These are phyloP conservation scores for Clavispora vitiphila DNA, from an alignment of 805 yeast species.

Conservation along the genomic window DNA sequence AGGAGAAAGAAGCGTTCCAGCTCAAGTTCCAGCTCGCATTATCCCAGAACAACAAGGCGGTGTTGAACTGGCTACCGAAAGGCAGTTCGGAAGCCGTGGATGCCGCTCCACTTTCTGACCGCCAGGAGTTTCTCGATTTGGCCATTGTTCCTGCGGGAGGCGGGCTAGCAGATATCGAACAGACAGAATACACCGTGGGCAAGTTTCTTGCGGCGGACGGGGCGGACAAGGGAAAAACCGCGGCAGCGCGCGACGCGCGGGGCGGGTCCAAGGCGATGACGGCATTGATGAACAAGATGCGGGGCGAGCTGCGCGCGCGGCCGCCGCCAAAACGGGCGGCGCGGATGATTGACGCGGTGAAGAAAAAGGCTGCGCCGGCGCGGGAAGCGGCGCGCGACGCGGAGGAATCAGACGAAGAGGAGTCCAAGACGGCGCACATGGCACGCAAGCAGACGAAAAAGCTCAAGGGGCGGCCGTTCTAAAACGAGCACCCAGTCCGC, in stretches of 20 bases:
- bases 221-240: conserved; percentile 1
- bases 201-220: conserved; percentile 20
- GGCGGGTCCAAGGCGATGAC: conserved; percentile 30
- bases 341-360: not conserved
- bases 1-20: conserved; percentile 43
- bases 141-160: conserved; percentile 33
- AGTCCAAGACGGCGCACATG: conserved; percentile 12
- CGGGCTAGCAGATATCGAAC: conserved; percentile 21
- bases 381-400: not conserved
- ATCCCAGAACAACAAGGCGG: conserved; percentile 28
- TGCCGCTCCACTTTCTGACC: conserved; percentile 1
- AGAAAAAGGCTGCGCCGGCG: not conserved
- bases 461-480: conserved; percentile 12
- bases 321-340: conserved; percentile 3
- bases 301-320: conserved; percentile 19
- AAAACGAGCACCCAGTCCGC: no score
- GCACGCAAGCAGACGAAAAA: conserved; percentile 5
- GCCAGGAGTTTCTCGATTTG: conserved; percentile 22
- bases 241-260: conserved; percentile 6
- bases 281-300: conserved; percentile 34
- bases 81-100: conserved; percentile 1
- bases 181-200: conserved; percentile 18
- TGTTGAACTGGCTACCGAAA: conserved; percentile 35
- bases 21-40: conserved; percentile 43
- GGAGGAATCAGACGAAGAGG: conserved; percentile 14